These are phyloP conservation scores for Sarocladiaceae sp. DNA, from an alignment of 2,329 filamentous ascomycete genomes.

Conservation along the genomic window DNA sequence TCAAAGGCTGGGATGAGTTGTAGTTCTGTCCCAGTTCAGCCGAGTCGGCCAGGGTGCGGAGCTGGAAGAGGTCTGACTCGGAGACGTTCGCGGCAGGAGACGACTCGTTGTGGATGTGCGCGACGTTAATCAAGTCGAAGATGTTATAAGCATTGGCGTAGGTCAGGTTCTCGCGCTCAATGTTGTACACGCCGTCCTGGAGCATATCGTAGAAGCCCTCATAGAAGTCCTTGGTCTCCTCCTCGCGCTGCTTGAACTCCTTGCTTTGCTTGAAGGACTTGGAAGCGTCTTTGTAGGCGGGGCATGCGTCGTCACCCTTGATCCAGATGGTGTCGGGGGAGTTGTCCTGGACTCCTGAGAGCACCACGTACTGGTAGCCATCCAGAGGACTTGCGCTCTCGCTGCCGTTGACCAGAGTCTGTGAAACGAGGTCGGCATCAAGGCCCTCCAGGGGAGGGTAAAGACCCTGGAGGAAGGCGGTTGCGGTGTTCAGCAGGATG, in stretches of 20 bases:
- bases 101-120: conserved; percentile 25
- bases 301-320: conserved; percentile 29
- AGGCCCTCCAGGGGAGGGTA: conserved; percentile 25
- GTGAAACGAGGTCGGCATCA: conserved; percentile 19
- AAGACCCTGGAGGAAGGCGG: conserved; percentile 28
- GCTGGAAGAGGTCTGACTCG: conserved; percentile 24
- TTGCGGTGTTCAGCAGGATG: conserved; percentile 28
- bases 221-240: conserved; percentile 25
- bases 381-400: conserved; percentile 22
- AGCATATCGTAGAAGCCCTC: conserved; percentile 22
- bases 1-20: conserved; percentile 21
- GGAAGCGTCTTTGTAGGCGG: conserved; percentile 19
- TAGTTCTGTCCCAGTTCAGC: conserved; percentile 25
- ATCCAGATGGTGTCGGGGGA: conserved; percentile 30
- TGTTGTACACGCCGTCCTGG: conserved; percentile 23
- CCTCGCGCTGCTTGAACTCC: conserved; percentile 18
- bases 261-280: conserved; percentile 23
- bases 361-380: conserved; percentile 28
- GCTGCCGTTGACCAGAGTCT: conserved; percentile 25
- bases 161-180: conserved; percentile 23
- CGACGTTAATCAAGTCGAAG: conserved; percentile 29
- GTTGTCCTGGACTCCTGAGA: conserved; percentile 23
- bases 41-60: conserved; percentile 26
- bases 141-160: conserved; percentile 29
- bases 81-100: conserved; percentile 24